Evolutionary conservation across 2,329 filamentous ascomycete genomes (phyloP), one percentile per base, ranked within the genome.

Genomic region (Davidsoniella virescens): DNA sequence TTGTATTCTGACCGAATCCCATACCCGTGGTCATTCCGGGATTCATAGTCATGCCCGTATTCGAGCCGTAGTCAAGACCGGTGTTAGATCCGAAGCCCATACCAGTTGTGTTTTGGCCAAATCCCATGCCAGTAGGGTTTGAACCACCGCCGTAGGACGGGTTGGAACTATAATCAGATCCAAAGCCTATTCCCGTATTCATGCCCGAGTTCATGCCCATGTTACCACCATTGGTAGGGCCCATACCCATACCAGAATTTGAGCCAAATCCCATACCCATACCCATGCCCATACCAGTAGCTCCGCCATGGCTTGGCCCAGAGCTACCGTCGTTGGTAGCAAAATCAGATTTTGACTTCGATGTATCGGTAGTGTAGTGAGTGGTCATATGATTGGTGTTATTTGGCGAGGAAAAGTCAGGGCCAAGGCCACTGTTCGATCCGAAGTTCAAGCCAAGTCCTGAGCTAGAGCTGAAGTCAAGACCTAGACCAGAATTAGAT

Each of bases 61-160:
- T 52, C 8, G 51, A 45, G 18, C 41, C 33, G 26, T 40, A 49
- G 12, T 36, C 37, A 12, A 52, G 40, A 3, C 50, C 50, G 3
- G 50, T 48, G 20, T 52, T 49, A 17, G 39, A 38, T 5, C 38
- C 38, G 33, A 50, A 18, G 8, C 42, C 48, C 37, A 49, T 29
- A 23, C 41, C 41, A 8, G 17, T 23, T 5, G 44, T 47, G 38
- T 47, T 37, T 37, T 16, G 17, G 6, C 16, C 45, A 20, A 39
- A 40, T 14, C 18, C 45, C 18, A 39, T 36, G 12, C 45, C 45
- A 9, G 45, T 47, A 39, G 37, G 38, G 14, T 39, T 18, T 3
- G 18, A 47, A 25, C 29, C 45, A 38, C 17, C 17, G 10, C 37
- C 37, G 2, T 39, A 14, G 17, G 29, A 33, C 20, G 37, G 37